phyloP scores from a whole-genome alignment of 768 basidiomycete genomes.

The Gymnopilus dilepis region DNA sequence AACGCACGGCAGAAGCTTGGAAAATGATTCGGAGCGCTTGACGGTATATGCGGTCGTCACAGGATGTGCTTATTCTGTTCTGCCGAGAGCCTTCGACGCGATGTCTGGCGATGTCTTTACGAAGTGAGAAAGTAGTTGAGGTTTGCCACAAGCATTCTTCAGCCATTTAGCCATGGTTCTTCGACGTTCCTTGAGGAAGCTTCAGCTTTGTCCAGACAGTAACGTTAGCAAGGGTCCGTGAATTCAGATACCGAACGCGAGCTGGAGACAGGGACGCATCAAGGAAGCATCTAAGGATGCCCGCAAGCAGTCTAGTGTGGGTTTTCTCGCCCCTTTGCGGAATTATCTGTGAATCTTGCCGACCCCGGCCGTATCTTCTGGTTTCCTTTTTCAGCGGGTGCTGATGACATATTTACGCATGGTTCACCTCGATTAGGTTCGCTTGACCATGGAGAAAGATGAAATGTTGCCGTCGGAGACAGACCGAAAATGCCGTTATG shows the following conservation, averaged over 20 bases:
- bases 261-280: constrained; percentile 34
- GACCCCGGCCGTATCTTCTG: constrained; percentile 41
- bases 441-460: constrained; percentile 32
- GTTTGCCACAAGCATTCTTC: too few species aligned
- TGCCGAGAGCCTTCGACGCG: constrained; percentile 14
- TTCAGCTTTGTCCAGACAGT: constrained; percentile 30
- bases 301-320: constrained; percentile 45
- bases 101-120: too few species aligned
- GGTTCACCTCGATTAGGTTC: constrained; percentile 47
- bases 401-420: constrained; percentile 49
- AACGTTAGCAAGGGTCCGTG: constrained; percentile 30
- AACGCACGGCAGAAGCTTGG: neutral
- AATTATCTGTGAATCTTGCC: constrained; percentile 50
- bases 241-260: constrained; percentile 20
- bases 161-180: too few species aligned
- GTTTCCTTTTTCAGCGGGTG: constrained; percentile 43
- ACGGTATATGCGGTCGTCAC: constrained; percentile 3
- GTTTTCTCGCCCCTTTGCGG: constrained; percentile 37
- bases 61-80: constrained; percentile 16
- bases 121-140: too few species aligned
- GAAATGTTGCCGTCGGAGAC: constrained; percentile 40
- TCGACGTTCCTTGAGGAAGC: too few species aligned
- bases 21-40: constrained; percentile 7
- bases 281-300: constrained; percentile 37
- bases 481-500: constrained; percentile 40